phyloP scores from a whole-genome alignment of 768 basidiomycete genomes.

The Mycena galopus region DNA sequence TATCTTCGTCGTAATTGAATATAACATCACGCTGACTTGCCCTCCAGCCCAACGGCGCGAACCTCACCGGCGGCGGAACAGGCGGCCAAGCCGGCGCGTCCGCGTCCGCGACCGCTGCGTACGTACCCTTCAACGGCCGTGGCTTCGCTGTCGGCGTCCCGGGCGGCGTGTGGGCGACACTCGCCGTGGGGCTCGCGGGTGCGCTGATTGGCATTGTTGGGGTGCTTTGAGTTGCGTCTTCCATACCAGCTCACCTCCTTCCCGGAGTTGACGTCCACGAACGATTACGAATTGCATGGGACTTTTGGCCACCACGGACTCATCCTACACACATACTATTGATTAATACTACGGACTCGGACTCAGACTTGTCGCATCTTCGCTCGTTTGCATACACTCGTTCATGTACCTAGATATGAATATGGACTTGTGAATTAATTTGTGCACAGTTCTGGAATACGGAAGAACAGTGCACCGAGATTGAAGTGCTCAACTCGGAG shows the following conservation, averaged over 20 bases:
- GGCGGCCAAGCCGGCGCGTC: slow-evolving; percentile 45
- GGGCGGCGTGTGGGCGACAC: slow-evolving; percentile 30
- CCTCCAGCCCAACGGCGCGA: slow-evolving; percentile 66
- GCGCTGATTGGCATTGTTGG: slow-evolving; percentile 32
- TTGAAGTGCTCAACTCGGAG: no score
- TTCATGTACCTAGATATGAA: no score
- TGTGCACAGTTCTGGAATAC: no score
- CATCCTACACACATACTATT: no score
- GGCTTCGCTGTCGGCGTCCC: slow-evolving; percentile 4
- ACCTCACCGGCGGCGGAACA: slow-evolving; percentile 68
- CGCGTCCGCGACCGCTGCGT: slow-evolving; percentile 49
- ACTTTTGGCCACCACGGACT: not conserved
- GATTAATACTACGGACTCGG: no score
- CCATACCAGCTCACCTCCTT: no score
- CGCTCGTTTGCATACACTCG: no score
- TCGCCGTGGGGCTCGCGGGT: slow-evolving; percentile 28
- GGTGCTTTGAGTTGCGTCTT: not conserved
- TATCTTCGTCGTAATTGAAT: no score
- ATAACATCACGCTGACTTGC: no score
- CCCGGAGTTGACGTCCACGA: not conserved
- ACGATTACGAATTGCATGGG: not conserved
- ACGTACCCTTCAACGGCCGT: slow-evolving; percentile 62
- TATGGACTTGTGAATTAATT: no score
- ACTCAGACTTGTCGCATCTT: no score
- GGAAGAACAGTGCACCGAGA: no score